phyloP scores from a whole-genome alignment of 2,329 filamentous ascomycete genomes.

The Fusarium fujikuroi region DNA sequence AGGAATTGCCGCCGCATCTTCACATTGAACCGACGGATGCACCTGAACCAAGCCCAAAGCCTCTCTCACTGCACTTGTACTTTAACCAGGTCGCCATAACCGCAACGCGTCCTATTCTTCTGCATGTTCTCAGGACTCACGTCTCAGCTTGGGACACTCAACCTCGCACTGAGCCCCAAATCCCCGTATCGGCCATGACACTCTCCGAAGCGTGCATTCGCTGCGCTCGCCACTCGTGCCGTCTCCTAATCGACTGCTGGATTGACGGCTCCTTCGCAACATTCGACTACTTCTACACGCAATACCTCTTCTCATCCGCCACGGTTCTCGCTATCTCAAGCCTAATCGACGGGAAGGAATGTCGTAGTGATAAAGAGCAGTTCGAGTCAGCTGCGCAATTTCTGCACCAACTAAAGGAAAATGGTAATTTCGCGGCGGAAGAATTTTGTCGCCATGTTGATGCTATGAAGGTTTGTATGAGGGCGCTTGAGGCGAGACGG shows the following conservation, averaged over 20 bases:
- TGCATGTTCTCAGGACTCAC: slow-evolving; percentile 48
- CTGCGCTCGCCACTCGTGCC: slow-evolving; percentile 57
- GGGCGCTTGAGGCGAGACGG: slow-evolving; percentile 22
- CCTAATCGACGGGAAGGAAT: slow-evolving; percentile 47
- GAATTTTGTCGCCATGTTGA: slow-evolving; percentile 57
- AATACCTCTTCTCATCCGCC: slow-evolving; percentile 59
- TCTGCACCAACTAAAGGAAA: slow-evolving; percentile 51
- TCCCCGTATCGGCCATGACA: slow-evolving; percentile 49
- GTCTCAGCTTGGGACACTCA: slow-evolving; percentile 42
- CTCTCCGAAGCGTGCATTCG: slow-evolving; percentile 57
- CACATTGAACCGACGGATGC: slow-evolving; percentile 45
- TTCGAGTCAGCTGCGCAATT: slow-evolving; percentile 54
- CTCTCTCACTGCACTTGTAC: slow-evolving; percentile 48
- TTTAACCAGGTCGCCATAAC: slow-evolving; percentile 50
- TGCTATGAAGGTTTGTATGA: slow-evolving; percentile 47
- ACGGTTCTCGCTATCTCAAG: slow-evolving; percentile 58
- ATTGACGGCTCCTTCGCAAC: slow-evolving; percentile 58
- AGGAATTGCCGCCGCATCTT: slow-evolving; percentile 46
- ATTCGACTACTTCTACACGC: slow-evolving; percentile 59
- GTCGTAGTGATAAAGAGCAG: slow-evolving; percentile 51
- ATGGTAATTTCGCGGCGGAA: slow-evolving; percentile 54
- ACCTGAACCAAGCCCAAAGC: slow-evolving; percentile 39
- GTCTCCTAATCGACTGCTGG: slow-evolving; percentile 57
- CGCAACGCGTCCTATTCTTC: slow-evolving; percentile 49
- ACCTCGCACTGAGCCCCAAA: slow-evolving; percentile 34